phyloP scores from a whole-genome alignment of 1,139 yeast species.

The Spencermartinsiella ligniputridi region DNA sequence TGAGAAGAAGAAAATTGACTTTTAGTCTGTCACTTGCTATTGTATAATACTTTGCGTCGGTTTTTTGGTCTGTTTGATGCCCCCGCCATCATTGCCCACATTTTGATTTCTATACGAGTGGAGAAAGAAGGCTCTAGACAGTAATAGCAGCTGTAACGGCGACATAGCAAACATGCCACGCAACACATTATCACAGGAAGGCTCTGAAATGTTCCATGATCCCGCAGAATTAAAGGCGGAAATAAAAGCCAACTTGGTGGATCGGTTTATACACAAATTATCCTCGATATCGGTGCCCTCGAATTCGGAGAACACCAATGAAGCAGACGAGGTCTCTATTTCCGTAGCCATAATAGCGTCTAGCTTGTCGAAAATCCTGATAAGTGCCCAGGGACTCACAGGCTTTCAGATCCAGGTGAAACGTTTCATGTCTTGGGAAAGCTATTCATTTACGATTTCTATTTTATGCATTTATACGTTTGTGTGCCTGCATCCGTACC shows the following conservation, averaged over 20 bases:
- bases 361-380: conserved; percentile 2
- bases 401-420: conserved; percentile 24
- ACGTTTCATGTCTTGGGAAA: conserved; percentile 29
- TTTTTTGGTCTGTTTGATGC: too few species aligned
- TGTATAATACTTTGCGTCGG: too few species aligned
- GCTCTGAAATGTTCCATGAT: too few species aligned
- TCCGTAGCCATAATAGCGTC: not conserved
- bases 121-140: too few species aligned
- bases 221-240: not conserved
- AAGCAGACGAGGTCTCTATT: not conserved
- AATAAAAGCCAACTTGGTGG: not conserved
- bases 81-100: too few species aligned
- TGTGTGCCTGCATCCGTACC: conserved; percentile 58
- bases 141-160: too few species aligned
- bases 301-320: not conserved
- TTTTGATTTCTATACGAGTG: too few species aligned
- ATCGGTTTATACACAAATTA: not conserved
- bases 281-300: conserved; percentile 2
- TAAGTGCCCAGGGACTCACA: conserved; percentile 14
- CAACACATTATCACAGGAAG: too few species aligned
- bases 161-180: too few species aligned
- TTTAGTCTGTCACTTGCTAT: too few species aligned
- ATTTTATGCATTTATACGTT: conserved; percentile 31
- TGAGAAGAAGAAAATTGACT: too few species aligned
- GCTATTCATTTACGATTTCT: conserved; percentile 34